Conservation (phyloP, 257 asterid genomes). For the Solanum habrochaites region DNA sequence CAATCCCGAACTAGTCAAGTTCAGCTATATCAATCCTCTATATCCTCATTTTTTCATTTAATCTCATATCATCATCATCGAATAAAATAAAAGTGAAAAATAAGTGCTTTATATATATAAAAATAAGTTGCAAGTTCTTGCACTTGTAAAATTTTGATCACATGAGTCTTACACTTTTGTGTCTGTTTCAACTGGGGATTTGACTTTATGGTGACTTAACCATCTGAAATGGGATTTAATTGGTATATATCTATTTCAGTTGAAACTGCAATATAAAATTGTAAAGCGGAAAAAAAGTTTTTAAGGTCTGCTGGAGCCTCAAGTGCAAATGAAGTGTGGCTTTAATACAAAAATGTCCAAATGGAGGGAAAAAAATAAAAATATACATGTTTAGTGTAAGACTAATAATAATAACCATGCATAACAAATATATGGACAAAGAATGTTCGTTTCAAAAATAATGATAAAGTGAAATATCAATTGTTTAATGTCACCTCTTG, state of each 20-base stretch:
- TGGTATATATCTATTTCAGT: too few species aligned
- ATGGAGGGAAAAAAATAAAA: neutral
- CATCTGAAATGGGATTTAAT: too few species aligned
- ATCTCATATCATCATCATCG: neutral
- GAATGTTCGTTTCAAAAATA: neutral
- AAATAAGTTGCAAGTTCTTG: neutral
- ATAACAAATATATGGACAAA: neutral
- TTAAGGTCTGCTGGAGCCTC: too few species aligned
- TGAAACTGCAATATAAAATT: too few species aligned
- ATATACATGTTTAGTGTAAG: neutral
- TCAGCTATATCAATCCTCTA: neutral
- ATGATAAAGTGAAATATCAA: neutral
- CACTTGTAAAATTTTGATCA: neutral
- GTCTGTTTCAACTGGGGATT: neutral
- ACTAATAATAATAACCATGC: neutral
- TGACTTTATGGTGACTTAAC: too few species aligned
- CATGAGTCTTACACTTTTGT: neutral
- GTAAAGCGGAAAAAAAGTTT: too few species aligned
- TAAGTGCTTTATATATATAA: neutral
- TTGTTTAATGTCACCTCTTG: neutral
- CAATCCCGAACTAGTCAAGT: neutral
- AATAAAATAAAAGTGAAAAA: neutral
- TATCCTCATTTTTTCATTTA: neutral
- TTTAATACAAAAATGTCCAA: neutral
- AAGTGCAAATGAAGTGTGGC: neutral